These are phyloP conservation scores for Rhodamnia rubescens DNA, from an alignment of 345 rosid genomes.

Conservation along the genomic window DNA sequence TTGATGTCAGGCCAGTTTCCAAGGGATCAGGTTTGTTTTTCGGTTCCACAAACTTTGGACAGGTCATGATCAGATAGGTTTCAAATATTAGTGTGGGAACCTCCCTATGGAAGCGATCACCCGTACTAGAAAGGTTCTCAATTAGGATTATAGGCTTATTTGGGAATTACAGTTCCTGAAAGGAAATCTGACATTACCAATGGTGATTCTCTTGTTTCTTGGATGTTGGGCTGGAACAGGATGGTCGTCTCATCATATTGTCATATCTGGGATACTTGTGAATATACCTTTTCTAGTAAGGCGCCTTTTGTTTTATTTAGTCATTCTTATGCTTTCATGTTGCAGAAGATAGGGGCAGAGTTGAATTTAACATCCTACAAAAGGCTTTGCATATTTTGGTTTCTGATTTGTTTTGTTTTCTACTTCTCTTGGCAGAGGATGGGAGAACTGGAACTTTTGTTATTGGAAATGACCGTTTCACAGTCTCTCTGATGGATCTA, in stretches of 20 bases:
- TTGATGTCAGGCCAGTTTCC: too few species aligned
- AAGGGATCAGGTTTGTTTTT: too few species aligned
- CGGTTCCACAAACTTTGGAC: too few species aligned
- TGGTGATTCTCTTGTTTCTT: neutral
- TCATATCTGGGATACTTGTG: neutral
- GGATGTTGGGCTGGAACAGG: neutral
- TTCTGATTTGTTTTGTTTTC: neutral
- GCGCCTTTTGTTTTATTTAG: neutral
- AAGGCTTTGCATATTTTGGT: neutral
- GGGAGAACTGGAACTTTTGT: conserved; percentile 80
- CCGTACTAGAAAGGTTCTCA: neutral
- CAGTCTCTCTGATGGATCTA: conserved; percentile 79
- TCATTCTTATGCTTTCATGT: neutral
- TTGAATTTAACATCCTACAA: neutral
- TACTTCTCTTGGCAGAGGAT: conserved; percentile 43
- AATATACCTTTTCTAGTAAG: neutral
- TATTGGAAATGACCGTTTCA: conserved; percentile 61
- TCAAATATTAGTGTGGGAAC: too few species aligned
- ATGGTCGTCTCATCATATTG: neutral
- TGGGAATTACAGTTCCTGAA: neutral
- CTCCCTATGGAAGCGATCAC: too few species aligned
- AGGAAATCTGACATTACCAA: neutral
- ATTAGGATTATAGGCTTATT: neutral
- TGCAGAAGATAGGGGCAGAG: neutral
- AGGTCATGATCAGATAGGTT: too few species aligned